phyloP scores from a whole-genome alignment of 495 filamentous ascomycete genomes.

The Neurospora sp. region DNA sequence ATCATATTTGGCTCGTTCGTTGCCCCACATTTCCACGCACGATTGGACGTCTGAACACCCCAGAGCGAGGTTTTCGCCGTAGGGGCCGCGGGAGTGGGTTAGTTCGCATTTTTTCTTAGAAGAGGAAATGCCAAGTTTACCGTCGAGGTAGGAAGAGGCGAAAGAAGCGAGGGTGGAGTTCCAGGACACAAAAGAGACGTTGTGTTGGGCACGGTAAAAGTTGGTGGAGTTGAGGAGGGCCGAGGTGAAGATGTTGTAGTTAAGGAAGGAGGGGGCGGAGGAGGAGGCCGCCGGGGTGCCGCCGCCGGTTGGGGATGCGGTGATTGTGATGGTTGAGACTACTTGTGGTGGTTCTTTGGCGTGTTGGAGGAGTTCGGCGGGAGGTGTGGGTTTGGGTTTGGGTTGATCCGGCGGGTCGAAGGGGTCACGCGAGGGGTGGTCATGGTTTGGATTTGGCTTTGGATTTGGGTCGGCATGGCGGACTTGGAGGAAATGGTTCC shows the following conservation, averaged over 20 bases:
- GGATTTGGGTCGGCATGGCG: background rate
- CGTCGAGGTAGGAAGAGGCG: constrained; percentile 31
- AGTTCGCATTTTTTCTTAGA: constrained; percentile 40
- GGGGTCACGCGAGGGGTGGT: too few relatives aligned
- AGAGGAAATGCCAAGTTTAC: background rate
- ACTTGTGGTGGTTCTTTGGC: background rate
- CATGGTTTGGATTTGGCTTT: background rate
- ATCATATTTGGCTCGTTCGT: constrained; percentile 52
- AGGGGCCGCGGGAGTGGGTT: constrained; percentile 54
- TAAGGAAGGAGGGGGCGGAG: constrained; percentile 34
- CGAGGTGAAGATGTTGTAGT: constrained; percentile 38
- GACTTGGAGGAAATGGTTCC: background rate
- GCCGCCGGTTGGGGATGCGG: constrained; percentile 9
- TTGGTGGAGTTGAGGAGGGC: constrained; percentile 59
- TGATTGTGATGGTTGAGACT: constrained; percentile 13
- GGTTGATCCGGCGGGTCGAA: background rate
- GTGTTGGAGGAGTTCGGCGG: background rate
- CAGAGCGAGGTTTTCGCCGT: constrained; percentile 71
- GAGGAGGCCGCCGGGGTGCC: constrained; percentile 20
- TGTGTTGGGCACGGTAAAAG: constrained; percentile 53
- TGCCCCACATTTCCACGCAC: constrained; percentile 55
- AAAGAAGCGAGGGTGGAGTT: constrained; percentile 51
- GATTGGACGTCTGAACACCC: constrained; percentile 51
- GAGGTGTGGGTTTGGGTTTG: background rate
- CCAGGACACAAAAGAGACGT: constrained; percentile 52